These are phyloP conservation scores for Vachellia pachyceras DNA, from an alignment of 306 rosid species.

Conservation along the genomic window DNA sequence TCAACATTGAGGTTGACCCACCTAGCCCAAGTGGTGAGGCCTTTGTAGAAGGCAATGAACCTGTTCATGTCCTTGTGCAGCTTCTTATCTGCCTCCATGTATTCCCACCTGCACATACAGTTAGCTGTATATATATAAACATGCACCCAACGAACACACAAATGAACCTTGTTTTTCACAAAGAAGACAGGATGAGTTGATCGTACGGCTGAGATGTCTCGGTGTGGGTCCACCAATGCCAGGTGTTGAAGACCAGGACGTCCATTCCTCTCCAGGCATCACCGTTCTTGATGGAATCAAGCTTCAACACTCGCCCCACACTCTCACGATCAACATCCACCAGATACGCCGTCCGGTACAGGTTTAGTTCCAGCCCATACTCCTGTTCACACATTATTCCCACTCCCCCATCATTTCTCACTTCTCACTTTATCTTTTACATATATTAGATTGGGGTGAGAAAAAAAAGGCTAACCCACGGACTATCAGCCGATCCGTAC, in stretches of 20 bases:
- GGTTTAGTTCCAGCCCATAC: slow-evolving; percentile 58
- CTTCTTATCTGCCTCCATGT: slow-evolving; percentile 58
- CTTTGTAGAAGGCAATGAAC: slow-evolving; percentile 73
- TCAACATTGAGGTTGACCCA: slow-evolving; percentile 74
- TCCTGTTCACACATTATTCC: slow-evolving; percentile 61
- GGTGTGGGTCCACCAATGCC: slow-evolving; percentile 99
- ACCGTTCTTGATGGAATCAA: slow-evolving; percentile 74
- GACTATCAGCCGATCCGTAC: no score
- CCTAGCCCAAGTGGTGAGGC: slow-evolving; percentile 83
- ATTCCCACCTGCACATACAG: slow-evolving; percentile 78
- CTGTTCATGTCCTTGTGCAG: slow-evolving; percentile 86
- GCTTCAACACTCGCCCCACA: slow-evolving; percentile 78
- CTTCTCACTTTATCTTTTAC: no score
- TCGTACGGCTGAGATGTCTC: slow-evolving; percentile 81
- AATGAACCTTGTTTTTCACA: neutral
- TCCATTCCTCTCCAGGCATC: slow-evolving; percentile 90
- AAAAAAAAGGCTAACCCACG: no score
- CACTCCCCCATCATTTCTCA: neutral
- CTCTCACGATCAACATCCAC: slow-evolving; percentile 75
- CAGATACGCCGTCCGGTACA: slow-evolving; percentile 72
- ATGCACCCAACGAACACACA: no score
- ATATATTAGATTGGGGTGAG: no score
- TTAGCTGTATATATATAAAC: no score
- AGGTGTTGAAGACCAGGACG: slow-evolving; percentile 75
- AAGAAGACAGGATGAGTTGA: neutral